These are phyloP conservation scores for Cladosporium sp. DNA, from an alignment of 2,329 filamentous ascomycete species.

Conservation along the genomic window DNA sequence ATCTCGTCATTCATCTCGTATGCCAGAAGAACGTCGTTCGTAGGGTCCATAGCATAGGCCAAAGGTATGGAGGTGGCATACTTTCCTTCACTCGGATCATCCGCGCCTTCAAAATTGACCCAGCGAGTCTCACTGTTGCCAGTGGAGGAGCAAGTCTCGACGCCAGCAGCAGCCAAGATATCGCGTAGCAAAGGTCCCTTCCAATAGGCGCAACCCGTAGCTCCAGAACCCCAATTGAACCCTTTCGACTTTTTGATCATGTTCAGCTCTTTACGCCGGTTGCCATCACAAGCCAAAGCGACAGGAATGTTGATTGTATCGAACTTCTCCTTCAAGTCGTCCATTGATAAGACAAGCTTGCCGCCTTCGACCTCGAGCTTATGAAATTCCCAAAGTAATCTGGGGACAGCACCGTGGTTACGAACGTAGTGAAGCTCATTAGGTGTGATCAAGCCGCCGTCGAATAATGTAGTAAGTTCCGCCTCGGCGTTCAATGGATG, in stretches of 20 bases:
- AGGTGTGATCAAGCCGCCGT: constrained; percentile 49
- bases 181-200: constrained; percentile 45
- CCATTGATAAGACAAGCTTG: constrained; percentile 40
- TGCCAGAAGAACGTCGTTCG: constrained; percentile 51
- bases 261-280: constrained; percentile 51
- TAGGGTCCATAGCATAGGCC: constrained; percentile 45
- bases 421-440: constrained; percentile 51
- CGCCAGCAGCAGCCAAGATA: constrained; percentile 41
- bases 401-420: constrained; percentile 52
- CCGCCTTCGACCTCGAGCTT: constrained; percentile 44
- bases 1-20: constrained; percentile 47
- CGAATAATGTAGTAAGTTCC: constrained; percentile 39
- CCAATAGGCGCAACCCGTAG: constrained; percentile 49
- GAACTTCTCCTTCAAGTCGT: constrained; percentile 42
- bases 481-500: constrained; percentile 52
- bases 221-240: constrained; percentile 46
- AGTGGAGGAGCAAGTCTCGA: constrained; percentile 23
- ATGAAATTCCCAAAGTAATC: constrained; percentile 48
- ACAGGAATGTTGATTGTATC: constrained; percentile 47
- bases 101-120: constrained; percentile 50
- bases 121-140: constrained; percentile 31
- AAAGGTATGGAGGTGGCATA: constrained; percentile 48
- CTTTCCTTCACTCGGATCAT: constrained; percentile 44
- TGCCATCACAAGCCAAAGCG: constrained; percentile 48
- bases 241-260: constrained; percentile 47